phyloP scores from a whole-genome alignment of 768 basidiomycete species.

The Fistulinella prunicolor region DNA sequence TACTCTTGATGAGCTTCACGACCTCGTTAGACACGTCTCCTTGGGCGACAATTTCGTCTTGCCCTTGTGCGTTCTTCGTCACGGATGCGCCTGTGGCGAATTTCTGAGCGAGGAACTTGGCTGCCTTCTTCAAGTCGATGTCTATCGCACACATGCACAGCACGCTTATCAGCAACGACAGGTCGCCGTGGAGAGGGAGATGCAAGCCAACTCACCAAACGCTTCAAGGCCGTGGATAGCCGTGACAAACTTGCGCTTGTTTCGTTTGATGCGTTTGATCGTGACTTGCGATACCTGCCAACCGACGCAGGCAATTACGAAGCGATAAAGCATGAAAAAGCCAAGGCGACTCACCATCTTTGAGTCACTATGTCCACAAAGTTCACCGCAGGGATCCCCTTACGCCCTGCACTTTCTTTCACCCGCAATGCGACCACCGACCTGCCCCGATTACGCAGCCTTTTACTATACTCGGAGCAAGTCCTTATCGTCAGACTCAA shows the following conservation, averaged over 20 bases:
- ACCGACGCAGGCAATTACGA: too few species aligned
- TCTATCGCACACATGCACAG: conserved; percentile 31
- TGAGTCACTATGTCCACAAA: too few species aligned
- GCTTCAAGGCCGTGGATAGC: conserved; percentile 86
- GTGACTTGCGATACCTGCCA: conserved; percentile 51
- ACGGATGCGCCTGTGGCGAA: conserved; percentile 96
- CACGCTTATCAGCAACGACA: not conserved
- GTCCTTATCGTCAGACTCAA: too few species aligned
- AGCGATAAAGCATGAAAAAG: too few species aligned
- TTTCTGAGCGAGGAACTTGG: conserved; percentile 89
- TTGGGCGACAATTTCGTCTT: conserved; percentile 94
- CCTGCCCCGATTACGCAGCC: too few species aligned
- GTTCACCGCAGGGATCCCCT: too few species aligned
- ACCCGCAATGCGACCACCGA: too few species aligned
- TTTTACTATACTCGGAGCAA: too few species aligned
- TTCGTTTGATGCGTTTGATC: conserved; percentile 92
- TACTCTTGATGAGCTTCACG: conserved; percentile 67
- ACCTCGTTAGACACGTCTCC: conserved; percentile 93
- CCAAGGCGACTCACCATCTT: too few species aligned
- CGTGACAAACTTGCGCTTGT: conserved; percentile 93
- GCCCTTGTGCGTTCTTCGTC: conserved; percentile 85
- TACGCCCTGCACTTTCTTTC: too few species aligned
- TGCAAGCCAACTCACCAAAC: conserved; percentile 67
- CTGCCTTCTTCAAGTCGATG: conserved; percentile 92
- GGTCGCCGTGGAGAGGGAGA: too few species aligned